Conservation (phyloP, 2,329 filamentous ascomycete species). For the Aspergillus glaucus region DNA sequence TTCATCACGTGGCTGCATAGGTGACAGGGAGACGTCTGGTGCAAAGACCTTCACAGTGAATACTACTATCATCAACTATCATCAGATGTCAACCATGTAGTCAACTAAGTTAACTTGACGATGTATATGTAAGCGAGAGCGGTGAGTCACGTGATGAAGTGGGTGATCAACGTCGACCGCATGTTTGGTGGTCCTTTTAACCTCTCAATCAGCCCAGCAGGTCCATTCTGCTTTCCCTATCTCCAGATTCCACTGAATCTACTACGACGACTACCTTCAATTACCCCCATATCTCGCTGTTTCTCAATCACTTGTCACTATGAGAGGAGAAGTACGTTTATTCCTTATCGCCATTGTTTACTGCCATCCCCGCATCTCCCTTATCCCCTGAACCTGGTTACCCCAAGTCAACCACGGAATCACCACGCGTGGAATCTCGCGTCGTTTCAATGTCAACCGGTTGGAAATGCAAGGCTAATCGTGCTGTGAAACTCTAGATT, state of each 20-base stretch:
- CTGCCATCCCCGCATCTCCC: constrained; percentile 11
- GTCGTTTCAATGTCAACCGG: not conserved
- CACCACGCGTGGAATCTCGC: not conserved
- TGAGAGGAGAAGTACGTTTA: constrained; percentile 32
- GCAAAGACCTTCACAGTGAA: too few species aligned
- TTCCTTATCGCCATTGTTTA: constrained; percentile 12
- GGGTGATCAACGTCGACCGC: too few species aligned
- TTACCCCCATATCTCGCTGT: constrained; percentile 1
- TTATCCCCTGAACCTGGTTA: constrained; percentile 8
- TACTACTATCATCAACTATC: too few species aligned
- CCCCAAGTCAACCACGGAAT: not conserved
- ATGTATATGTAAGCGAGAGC: too few species aligned
- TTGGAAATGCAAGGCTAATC: not conserved
- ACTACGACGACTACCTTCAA: not conserved
- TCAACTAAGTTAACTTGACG: too few species aligned
- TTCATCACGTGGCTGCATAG: too few species aligned
- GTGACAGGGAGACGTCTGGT: too few species aligned
- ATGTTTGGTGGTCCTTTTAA: too few species aligned
- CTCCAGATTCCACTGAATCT: not conserved
- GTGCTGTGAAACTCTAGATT: constrained; percentile 40
- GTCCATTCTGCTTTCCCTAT: too few species aligned
- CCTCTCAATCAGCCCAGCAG: too few species aligned
- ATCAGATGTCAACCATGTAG: too few species aligned
- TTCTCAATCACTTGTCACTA: constrained; percentile 15
- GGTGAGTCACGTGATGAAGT: too few species aligned